A percentile compares a stretch with the other conserved stretches of the same genome.
phyloP scores from a whole-genome alignment of 345 rosid genomes.

The Salix brachista region DNA sequence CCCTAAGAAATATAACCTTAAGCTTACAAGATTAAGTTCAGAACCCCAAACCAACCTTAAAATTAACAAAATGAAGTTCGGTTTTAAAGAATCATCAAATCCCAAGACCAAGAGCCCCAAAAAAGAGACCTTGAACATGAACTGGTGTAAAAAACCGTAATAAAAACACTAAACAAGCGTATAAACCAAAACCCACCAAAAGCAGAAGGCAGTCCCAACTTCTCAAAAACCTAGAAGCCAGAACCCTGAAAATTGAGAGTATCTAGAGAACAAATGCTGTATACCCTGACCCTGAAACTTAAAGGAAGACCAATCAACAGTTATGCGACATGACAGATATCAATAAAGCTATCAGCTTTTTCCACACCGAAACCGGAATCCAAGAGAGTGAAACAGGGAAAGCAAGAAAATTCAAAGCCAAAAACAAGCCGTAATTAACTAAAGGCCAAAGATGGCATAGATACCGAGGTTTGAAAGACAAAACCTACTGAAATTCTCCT shows the following conservation, averaged over 20 bases:
- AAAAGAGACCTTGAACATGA: background rate
- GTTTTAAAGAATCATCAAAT: background rate
- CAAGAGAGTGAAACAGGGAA: slow-evolving; percentile 4
- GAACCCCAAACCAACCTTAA: background rate
- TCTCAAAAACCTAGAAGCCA: background rate
- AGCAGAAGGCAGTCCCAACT: background rate
- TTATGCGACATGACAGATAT: background rate
- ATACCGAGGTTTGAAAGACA: background rate
- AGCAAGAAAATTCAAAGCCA: background rate
- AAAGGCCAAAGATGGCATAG: background rate
- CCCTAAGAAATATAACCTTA: background rate
- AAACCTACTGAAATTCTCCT: background rate
- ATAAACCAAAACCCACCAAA: background rate
- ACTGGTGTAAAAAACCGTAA: background rate
- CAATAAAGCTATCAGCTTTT: background rate
- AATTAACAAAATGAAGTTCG: background rate
- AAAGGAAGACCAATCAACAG: background rate
- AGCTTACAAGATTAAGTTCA: background rate
- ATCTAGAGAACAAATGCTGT: background rate
- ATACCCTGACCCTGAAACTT: background rate
- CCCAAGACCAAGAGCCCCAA: background rate
- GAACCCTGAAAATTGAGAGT: background rate
- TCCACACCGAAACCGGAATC: background rate
- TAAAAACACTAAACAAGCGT: background rate
- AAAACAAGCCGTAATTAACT: background rate